Evolutionary conservation across 192 early-diverging fungal species (phyloP).

Genomic region (Coemansia sp.): DNA sequence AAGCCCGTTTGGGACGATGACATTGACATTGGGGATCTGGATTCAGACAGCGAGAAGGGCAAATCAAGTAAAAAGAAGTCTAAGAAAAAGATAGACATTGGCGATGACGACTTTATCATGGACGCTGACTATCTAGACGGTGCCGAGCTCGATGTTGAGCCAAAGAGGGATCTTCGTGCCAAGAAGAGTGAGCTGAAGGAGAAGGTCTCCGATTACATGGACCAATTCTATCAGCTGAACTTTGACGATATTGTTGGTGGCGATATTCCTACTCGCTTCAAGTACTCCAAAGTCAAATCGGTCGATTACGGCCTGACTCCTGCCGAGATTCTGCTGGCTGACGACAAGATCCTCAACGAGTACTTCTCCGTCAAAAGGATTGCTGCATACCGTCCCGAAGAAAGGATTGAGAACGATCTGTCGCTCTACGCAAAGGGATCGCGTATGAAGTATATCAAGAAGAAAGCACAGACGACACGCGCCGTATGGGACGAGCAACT

Average conservation of each 20-base stretch:
- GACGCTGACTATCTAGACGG: conserved; percentile 86
- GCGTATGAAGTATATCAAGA: conserved; percentile 54
- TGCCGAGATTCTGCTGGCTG: conserved; percentile 87
- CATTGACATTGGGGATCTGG: conserved; percentile 70
- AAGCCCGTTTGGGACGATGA: conserved; percentile 91
- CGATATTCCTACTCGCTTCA: conserved; percentile 85
- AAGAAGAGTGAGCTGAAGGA: conserved; percentile 38
- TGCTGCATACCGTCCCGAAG: conserved; percentile 74
- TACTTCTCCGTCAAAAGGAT: conserved; percentile 82
- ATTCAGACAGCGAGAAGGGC: conserved; percentile 47
- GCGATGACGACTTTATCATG: conserved; percentile 84
- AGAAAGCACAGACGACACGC: conserved; percentile 29
- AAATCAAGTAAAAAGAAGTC: conserved; percentile 35
- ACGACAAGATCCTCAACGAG: conserved; percentile 84
- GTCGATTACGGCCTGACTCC: conserved; percentile 76
- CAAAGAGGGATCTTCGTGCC: conserved; percentile 12
- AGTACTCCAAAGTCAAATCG: conserved; percentile 81
- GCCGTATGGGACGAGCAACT: conserved; percentile 27
- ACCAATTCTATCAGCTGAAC: conserved; percentile 89
- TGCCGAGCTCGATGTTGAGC: conserved; percentile 38
- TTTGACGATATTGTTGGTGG: conserved; percentile 87
- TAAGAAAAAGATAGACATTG: conserved; percentile 8
- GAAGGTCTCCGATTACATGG: conserved; percentile 72
- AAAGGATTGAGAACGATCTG: conserved; percentile 55
- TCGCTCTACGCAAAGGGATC: conserved; percentile 60